phyloP scores from a whole-genome alignment of 805 yeast genomes.

The Candida railenensis region DNA sequence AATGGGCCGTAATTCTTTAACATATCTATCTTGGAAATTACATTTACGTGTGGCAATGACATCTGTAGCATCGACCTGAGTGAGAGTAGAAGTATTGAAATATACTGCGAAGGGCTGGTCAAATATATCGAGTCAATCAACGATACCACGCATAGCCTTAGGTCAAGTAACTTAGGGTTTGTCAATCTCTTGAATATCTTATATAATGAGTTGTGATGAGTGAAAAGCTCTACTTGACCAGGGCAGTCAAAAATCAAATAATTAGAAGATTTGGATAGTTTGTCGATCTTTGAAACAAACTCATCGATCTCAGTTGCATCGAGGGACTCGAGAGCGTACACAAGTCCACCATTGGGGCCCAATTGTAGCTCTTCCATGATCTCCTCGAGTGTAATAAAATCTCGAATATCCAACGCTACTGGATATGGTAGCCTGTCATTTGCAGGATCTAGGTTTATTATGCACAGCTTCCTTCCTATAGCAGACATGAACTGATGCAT shows the following conservation, averaged over 20 bases:
- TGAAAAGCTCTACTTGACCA: constrained; percentile 94
- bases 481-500: constrained; percentile 90
- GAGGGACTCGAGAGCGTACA: constrained; percentile 73
- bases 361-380: constrained; percentile 68
- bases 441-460: constrained; percentile 91
- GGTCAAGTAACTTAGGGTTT: constrained; percentile 47
- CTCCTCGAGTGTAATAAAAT: constrained; percentile 71
- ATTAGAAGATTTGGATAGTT: constrained; percentile 51
- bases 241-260: constrained; percentile 88
- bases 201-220: constrained; percentile 77
- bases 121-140: constrained; percentile 80
- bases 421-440: constrained; percentile 72
- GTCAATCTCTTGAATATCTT: constrained; percentile 61
- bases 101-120: constrained; percentile 84
- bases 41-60: constrained; percentile 91
- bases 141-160: constrained; percentile 81
- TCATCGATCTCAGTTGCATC: constrained; percentile 44
- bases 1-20: constrained; percentile 73
- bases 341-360: constrained; percentile 91
- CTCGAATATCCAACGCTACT: constrained; percentile 75
- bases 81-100: constrained; percentile 76
- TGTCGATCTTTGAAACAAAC: constrained; percentile 55
- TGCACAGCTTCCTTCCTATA: constrained; percentile 84
- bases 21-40: constrained; percentile 86
- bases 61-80: constrained; percentile 90